Conservation (phyloP, 805 yeast species). For the Candida chauliodis region DNA sequence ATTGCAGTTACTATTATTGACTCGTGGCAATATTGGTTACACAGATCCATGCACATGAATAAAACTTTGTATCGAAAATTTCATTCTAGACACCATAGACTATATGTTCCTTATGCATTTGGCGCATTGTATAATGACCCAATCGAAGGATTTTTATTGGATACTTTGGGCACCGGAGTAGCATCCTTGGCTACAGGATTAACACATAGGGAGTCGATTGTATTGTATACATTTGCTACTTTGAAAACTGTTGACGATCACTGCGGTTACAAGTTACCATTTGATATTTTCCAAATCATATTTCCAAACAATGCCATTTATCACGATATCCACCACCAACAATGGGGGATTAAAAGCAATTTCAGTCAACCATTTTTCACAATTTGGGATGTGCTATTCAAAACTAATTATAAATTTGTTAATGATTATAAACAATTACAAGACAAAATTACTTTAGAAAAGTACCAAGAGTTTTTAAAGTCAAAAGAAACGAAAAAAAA, state of each 20-base stretch:
- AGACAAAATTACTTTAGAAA: conserved; percentile 61
- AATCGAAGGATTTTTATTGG: conserved; percentile 87
- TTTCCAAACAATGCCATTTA: conserved; percentile 95
- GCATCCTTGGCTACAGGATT: conserved; percentile 63
- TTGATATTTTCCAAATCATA: conserved; percentile 80
- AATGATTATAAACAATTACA: conserved; percentile 64
- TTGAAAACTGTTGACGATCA: conserved; percentile 97
- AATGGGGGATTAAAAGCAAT: conserved; percentile 89
- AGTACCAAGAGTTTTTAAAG: conserved; percentile 54
- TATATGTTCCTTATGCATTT: conserved; percentile 94
- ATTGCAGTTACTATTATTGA: conserved; percentile 76
- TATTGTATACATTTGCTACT: conserved; percentile 83
- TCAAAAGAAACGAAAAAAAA: conserved; percentile 6
- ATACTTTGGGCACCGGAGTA: conserved; percentile 88
- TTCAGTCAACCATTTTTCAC: conserved; percentile 95
- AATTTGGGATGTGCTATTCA: conserved; percentile 77
- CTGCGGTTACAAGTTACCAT: conserved; percentile 95
- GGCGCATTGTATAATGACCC: conserved; percentile 96
- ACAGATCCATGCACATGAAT: conserved; percentile 83
- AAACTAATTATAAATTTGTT: conserved; percentile 65
- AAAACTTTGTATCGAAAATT: conserved; percentile 70
- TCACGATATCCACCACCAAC: conserved; percentile 97
- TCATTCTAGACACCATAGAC: conserved; percentile 92
- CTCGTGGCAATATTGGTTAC: conserved; percentile 93
- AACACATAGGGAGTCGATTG: conserved; percentile 70